Evolutionary conservation across 1,139 yeast genomes (phyloP), one percentile per base, ranked within the genome.

Genomic region (Lodderomyces orthopsilosis): DNA sequence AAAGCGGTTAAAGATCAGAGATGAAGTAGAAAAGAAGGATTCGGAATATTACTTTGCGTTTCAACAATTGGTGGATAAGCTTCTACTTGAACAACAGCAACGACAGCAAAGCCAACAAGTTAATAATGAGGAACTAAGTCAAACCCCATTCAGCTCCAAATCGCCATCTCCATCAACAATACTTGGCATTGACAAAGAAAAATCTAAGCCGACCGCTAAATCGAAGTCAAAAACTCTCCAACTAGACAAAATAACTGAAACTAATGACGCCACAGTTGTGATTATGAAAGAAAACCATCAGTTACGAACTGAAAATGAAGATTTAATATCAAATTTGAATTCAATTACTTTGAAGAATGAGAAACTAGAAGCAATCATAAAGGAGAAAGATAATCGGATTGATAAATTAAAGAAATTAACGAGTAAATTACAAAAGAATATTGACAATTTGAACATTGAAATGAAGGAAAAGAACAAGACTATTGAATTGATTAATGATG

Each of bases 401-500:
- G 52, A 51, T 23, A 44, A 46, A 6, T 48, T 61, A 32, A 64
- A 66, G 35, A 57, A 54, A 27, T 54, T 53, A 14, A 54, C 54
- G 12, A 50, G 46, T 4, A 51, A 48, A 19, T 54, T 74, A 22
- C 64, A 60, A n/a, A 50, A 52, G 3, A 70, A 62, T 42, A 52
- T 74, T 18, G 58, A 54, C 7, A 57, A 62, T 35, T 56, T 77
- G 41, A 61, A 59, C n/a, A 72, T 75, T 40, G 83, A 80, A 42
- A 57, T 78, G 3, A 56, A 55, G n/a, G 75, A 81, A 49, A 80
- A 77, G 59, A 73, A 74, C 42, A 74, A 75, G 49, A 74, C 81
- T 12, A 70, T 81, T 19, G 89, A 83, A 51, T 65, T 75, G 13
- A 65, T 84, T 35, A 84, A 85, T 51, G 95, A 88, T 58, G 94